Evolutionary conservation across 2,329 filamentous ascomycete genomes (phyloP), one percentile per base, ranked within the genome.

Genomic region (Phyllosticta ampelicida): DNA sequence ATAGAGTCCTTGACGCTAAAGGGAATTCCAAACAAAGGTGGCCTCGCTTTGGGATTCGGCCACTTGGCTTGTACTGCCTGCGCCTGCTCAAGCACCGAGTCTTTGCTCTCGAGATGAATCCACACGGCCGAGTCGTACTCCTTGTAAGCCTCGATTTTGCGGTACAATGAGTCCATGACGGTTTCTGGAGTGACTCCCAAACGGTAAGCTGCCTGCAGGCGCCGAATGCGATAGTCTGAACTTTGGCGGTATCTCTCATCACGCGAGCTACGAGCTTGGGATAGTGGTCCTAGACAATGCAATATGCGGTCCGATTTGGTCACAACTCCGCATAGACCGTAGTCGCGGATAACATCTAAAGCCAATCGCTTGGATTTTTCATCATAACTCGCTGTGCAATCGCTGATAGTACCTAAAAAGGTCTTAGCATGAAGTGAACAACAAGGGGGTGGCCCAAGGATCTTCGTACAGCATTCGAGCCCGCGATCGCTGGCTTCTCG

Each of bases 401-500:
- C 72, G 52, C 67, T 66, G 36, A 75, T 68, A 2, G 71, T 71
- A 57, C 70, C 72, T 74, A 48, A 5, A 29, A 5, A 28, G n/a
- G 9, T 13, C 48, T 65, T 74, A 78, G 63, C 36, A 23, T 28
- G 23, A 11, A 4, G 54, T 56, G 19, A 54, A 4, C 50, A 30
- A 29, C 13, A n/a, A 28, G 51, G 9, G 4, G 9, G 19, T 5
- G 44, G 20, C 2, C 16, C 13, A 19, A 23, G 44, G 48, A 18
- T n/a, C 18, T 9, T 62, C 66, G 62, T 73, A 70, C 80, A 83
- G 66, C 78, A 82, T 63, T 84, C 79, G 62, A 81, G 83, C 0
- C 81, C 82, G n/a, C 82, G 75, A 63, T 84, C 81, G 59, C 79
- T 80, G 29, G 78, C 79, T 67, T 84, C 81, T 44, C 80, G 71